Conservation (phyloP, 306 rosid species). For the Erythrophleum fordii region DNA sequence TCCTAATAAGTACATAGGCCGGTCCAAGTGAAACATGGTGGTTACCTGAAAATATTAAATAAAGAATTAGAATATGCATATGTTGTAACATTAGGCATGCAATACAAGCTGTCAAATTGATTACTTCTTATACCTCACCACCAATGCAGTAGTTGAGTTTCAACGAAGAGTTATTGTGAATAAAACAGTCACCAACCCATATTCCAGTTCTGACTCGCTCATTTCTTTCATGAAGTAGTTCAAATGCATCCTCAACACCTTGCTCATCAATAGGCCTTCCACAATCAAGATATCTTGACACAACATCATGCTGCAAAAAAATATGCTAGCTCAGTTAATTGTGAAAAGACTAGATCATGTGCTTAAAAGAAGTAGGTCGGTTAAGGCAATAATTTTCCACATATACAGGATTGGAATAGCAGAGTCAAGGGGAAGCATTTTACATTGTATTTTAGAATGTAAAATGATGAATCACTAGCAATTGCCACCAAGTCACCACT, state of each 20-base stretch:
- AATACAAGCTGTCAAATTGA: background rate
- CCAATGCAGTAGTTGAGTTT: conserved; percentile 72
- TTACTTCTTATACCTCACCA: conserved; percentile 59
- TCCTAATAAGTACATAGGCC: conserved; percentile 78
- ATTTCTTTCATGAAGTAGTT: conserved; percentile 66
- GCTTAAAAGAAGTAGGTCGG: background rate
- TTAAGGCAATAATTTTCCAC: background rate
- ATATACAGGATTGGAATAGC: background rate
- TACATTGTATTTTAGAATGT: conserved; percentile 68
- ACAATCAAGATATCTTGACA: conserved; percentile 66
- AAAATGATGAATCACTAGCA: conserved; percentile 63
- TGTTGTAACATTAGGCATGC: background rate
- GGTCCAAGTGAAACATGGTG: conserved; percentile 74
- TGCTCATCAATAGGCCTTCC: conserved; percentile 68
- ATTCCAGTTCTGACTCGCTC: conserved; percentile 70
- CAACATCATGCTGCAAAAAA: conserved; percentile 62
- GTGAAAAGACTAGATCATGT: background rate
- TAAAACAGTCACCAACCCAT: conserved; percentile 80
- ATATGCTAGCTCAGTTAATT: conserved; percentile 5
- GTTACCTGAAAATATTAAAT: conserved; percentile 54
- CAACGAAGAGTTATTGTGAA: conserved; percentile 71
- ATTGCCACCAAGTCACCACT: conserved; percentile 68
- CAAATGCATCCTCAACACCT: conserved; percentile 74
- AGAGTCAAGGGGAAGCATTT: conserved; percentile 20
- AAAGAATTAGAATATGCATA: background rate